Evolutionary conservation across 2,329 filamentous ascomycete species (phyloP), one percentile per base, ranked within the genome.

Genomic region (Epicoccum nigrum): DNA sequence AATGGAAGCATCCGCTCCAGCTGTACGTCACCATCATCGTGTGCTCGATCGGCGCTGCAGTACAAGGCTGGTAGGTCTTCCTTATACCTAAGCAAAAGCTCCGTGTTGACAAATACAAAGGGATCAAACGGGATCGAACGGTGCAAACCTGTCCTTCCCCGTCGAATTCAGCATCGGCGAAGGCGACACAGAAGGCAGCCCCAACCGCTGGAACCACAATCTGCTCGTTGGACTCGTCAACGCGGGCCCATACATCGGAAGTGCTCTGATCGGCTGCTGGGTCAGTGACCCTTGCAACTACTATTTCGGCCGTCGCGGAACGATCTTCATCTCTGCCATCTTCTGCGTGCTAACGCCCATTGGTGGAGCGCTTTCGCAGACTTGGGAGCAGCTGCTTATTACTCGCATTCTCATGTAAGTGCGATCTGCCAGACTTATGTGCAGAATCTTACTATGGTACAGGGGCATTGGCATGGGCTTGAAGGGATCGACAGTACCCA

Each of bases 21-120:
- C 76, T 89, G 2, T 86, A 85, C 70, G 75, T 86, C 51, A 88
- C 86, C 35, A 86, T 89, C 56, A 74, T 83, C 11, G 81, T 83
- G 17, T 87, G 84, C 69, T 88, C 86, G 17, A 83, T 88, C 47
- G 85, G 84, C 40, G 86, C 86, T 7, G 84, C 84, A 13, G 83
- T 88, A 16, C 68, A 74, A 23, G 48, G 48, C 17, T 51, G 48
- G 48, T 45, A 30, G 39, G 47, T 9, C 4, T 11, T 5, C n/a
- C n/a, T n/a, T n/a, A n/a, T n/a, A n/a, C n/a, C n/a, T n/a, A n/a
- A n/a, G n/a, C n/a, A n/a, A n/a, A n/a, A n/a, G n/a, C n/a, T n/a
- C n/a, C n/a, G n/a, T n/a, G n/a, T n/a, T 25, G 4, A 21, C n/a
- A 19, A 12, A 7, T 3, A 16, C 8, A 17, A 44, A 49, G 84